Percentiles rank a stretch among this genome's conserved stretches.
phyloP scores from a whole-genome alignment of 441 rosid species.

The Aleurites moluccanus region DNA sequence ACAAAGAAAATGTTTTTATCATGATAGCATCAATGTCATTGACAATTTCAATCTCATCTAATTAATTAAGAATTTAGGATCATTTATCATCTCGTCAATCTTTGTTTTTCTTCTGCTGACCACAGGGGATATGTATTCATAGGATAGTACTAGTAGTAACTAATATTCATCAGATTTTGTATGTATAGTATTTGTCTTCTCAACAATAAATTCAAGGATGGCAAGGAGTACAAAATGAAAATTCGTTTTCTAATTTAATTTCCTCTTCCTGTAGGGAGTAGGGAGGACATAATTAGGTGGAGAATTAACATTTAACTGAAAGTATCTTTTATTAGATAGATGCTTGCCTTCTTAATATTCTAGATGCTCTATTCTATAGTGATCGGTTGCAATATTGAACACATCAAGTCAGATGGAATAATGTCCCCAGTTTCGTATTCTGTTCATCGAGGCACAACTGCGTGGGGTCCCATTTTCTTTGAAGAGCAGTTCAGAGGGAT shows the following conservation, averaged over 20 bases:
- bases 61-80: no score
- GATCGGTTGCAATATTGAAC: not conserved
- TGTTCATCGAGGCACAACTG: not conserved
- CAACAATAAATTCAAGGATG: not conserved
- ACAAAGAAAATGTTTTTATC: not conserved
- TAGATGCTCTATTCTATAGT: no score
- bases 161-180: not conserved
- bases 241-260: no score
- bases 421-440: not conserved
- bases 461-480: not conserved
- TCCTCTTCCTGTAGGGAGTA: not conserved
- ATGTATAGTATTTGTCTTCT: not conserved
- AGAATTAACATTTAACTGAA: not conserved
- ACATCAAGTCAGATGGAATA: not conserved
- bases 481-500: not conserved
- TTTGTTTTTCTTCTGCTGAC: not conserved
- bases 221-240: not conserved
- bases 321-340: not conserved
- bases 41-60: not conserved
- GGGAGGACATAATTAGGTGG: not conserved
- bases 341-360: not conserved
- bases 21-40: constrained; percentile 14
- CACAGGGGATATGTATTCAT: not conserved
- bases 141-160: not conserved
- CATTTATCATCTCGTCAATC: no score